These are phyloP conservation scores for Backusella tuberculispora DNA, from an alignment of 192 early-diverging fungal species.

Conservation along the genomic window DNA sequence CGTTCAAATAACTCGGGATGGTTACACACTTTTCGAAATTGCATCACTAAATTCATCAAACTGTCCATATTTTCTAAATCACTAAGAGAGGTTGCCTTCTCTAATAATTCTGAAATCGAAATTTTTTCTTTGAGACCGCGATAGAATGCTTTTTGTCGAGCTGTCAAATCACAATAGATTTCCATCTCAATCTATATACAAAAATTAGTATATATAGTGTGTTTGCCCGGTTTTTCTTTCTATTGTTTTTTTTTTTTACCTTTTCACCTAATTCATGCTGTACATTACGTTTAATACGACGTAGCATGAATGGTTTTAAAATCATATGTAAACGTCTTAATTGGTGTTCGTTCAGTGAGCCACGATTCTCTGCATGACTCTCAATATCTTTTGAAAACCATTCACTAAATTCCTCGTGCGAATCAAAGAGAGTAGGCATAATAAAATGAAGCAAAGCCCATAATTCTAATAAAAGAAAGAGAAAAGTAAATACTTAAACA, in stretches of 20 bases:
- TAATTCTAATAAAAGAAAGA: constrained; percentile 58
- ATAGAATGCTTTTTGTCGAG: constrained; percentile 74
- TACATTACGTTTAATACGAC: constrained; percentile 88
- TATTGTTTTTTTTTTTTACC: constrained; percentile 26
- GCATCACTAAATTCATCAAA: constrained; percentile 95
- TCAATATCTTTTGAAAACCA: constrained; percentile 96
- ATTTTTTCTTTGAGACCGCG: constrained; percentile 78
- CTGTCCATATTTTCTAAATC: constrained; percentile 77
- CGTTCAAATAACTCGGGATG: constrained; percentile 90
- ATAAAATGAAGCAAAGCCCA: constrained; percentile 95
- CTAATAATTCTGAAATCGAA: constrained; percentile 75
- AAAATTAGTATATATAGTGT: neutral
- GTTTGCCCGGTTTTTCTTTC: neutral
- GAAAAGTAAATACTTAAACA: neutral
- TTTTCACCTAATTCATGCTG: constrained; percentile 92
- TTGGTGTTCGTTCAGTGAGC: constrained; percentile 82
- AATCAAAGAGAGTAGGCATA: constrained; percentile 94
- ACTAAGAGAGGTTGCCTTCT: constrained; percentile 63
- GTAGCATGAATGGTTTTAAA: constrained; percentile 94
- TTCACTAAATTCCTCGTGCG: constrained; percentile 91
- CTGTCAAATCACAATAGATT: constrained; percentile 77
- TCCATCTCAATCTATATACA: constrained; percentile 71
- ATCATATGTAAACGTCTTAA: constrained; percentile 87
- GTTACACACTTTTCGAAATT: constrained; percentile 90
- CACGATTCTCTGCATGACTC: constrained; percentile 84